A percentile compares a stretch with the other conserved stretches of the same genome.
These are phyloP conservation scores for Chaetothyriales sp. DNA, from an alignment of 2,329 filamentous ascomycete genomes.

Conservation along the genomic window DNA sequence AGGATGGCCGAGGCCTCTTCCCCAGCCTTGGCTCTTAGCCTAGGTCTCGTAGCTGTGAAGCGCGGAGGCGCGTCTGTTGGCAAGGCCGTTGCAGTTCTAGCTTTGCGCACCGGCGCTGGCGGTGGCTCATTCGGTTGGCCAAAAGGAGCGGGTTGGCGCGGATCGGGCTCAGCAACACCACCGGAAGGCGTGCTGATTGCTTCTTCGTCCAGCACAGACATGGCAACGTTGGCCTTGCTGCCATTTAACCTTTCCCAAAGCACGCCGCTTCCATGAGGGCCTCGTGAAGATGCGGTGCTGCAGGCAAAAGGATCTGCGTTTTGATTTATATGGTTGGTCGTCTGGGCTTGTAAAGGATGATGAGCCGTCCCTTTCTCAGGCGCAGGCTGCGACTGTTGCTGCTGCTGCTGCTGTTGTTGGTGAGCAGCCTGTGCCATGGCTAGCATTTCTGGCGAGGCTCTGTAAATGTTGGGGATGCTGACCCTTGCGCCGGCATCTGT, in stretches of 20 bases:
- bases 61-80: slow-evolving; percentile 47
- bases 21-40: slow-evolving; percentile 9
- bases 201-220: background rate
- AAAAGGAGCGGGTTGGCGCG: slow-evolving; percentile 9
- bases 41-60: slow-evolving; percentile 22
- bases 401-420: slow-evolving; percentile 17
- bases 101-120: slow-evolving; percentile 32
- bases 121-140: slow-evolving; percentile 24
- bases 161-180: background rate
- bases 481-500: slow-evolving; percentile 65
- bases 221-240: slow-evolving; percentile 28
- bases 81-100: slow-evolving; percentile 38
- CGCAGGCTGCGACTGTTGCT: slow-evolving; percentile 17
- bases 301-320: slow-evolving; percentile 31
- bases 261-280: slow-evolving; percentile 28
- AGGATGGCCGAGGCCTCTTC: slow-evolving; percentile 26
- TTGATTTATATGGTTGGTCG: slow-evolving; percentile 23
- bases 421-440: slow-evolving; percentile 26
- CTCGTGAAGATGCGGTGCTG: slow-evolving; percentile 22
- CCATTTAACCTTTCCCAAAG: slow-evolving; percentile 35
- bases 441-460: slow-evolving; percentile 50
- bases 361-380: slow-evolving; percentile 22
- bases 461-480: slow-evolving; percentile 75
- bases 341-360: slow-evolving; percentile 24
- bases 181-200: slow-evolving; percentile 9